Evolutionary conservation across 1,284 basidiomycete species (phyloP), one percentile per base, ranked within the genome.

Genomic region (Trametes pubescens): DNA sequence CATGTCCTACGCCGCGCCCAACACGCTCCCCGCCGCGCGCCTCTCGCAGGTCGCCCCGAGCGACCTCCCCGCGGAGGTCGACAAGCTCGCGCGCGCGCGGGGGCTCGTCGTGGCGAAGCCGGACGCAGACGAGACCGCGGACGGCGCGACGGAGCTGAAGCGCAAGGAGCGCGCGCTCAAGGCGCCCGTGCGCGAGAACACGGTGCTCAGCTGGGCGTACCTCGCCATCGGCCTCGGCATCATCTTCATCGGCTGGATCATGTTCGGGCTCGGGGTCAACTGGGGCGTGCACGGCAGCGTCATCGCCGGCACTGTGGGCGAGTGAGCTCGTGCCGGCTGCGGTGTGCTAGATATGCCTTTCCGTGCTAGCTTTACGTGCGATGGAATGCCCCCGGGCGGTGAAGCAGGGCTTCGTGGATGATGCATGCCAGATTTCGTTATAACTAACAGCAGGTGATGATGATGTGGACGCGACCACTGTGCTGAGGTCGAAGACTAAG

Each of bases 221-320:
- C 60, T 75, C 22, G 69, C 56, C 11, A 67, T 69, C 4, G 75
- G 74, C 10, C 53, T 76, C 8, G 75, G 70, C 8, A 68, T 81
- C 52, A 75, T 82, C 46, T 56, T 80, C 47, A 69, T 81, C 40
- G 80, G 78, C n/a, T 82, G 81, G 80, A 70, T 80, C 49, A 76
- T 82, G 74, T 82, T 82, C 65, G 81, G 79, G 5, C 56, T 82
- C 54, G 80, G 80, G 37, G 76, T 82, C n/a, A 69, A 65, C 18
- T 82, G 80, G 81, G 81, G 80, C 35, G 79, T 81, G 52, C 80
- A 81, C 67, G 80, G 79, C 4, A 75, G 70, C 46, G 75, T 76
- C n/a, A 65, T 76, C 9, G 80, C 80, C 40, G 79, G 80, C 21
- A 80, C 80, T 22, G 74, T 74, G 18, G 79, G 80, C 40, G 78